Conservation (phyloP, 306 rosid species). For the Pyrus bretschneideri region DNA sequence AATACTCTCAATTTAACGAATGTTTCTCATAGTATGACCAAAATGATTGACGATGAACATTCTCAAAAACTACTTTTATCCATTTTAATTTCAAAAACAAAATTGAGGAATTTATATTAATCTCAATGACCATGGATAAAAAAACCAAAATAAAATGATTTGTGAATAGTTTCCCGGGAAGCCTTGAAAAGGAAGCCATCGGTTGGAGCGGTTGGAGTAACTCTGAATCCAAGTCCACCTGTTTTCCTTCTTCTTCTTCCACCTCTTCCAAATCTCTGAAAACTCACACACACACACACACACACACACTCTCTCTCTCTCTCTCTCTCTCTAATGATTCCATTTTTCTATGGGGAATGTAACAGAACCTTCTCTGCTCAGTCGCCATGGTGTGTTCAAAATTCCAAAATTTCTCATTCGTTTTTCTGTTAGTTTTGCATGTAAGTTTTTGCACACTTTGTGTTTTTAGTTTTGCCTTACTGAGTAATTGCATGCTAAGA, state of each 20-base stretch:
- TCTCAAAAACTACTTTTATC: too few relatives aligned
- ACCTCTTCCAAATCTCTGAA: constrained; percentile 3
- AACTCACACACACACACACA: not conserved
- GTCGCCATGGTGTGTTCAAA: constrained; percentile 9
- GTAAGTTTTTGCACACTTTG: not conserved
- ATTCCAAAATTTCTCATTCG: not conserved
- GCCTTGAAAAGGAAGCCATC: constrained; percentile 32
- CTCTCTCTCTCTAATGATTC: constrained; percentile 14
- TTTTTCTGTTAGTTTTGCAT: constrained; percentile 3
- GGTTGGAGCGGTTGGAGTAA: constrained; percentile 38
- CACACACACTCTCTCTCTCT: not conserved
- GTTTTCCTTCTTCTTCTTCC: constrained; percentile 8
- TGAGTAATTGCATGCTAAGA: not conserved
- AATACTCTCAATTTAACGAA: too few relatives aligned
- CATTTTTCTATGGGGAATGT: not conserved
- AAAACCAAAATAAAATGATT: not conserved
- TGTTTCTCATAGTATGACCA: too few relatives aligned
- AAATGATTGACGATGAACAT: fast-evolving
- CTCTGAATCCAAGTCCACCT: constrained; percentile 17
- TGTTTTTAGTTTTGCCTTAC: constrained; percentile 12
- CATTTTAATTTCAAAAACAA: too few relatives aligned
- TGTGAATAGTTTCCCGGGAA: constrained; percentile 22
- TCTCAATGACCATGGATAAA: too few relatives aligned
- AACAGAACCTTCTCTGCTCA: constrained; percentile 2
- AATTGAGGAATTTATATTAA: too few relatives aligned